Evolutionary conservation across 163 green algal species (phyloP).

Genomic region (Scenedesmus sp.): DNA sequence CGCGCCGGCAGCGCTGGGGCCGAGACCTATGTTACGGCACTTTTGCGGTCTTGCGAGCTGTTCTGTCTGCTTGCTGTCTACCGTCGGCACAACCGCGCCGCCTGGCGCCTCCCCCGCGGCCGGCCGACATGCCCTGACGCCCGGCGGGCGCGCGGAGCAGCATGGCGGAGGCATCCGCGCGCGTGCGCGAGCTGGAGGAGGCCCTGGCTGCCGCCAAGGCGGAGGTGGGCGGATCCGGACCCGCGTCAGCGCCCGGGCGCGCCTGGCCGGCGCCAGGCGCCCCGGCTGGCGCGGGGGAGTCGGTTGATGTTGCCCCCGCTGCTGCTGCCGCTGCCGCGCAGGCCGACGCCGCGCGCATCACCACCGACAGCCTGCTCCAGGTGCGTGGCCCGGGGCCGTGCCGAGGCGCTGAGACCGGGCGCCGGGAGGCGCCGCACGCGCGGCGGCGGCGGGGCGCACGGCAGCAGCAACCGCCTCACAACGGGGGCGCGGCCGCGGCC

Average conservation of each 20-base stretch:
- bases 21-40: too few relatives aligned
- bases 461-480: background rate
- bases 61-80: too few relatives aligned
- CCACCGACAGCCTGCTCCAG: conserved; percentile 39
- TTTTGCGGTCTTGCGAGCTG: too few relatives aligned
- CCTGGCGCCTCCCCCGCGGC: too few relatives aligned
- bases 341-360: conserved; percentile 34
- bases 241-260: too few relatives aligned
- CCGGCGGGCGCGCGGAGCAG: too few relatives aligned
- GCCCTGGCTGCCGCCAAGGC: conserved; percentile 21
- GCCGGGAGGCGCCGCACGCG: background rate
- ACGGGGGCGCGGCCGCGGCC: background rate
- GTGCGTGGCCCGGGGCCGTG: background rate
- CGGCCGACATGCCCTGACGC: background rate
- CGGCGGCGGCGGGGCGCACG: background rate
- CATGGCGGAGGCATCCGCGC: background rate
- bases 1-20: too few relatives aligned
- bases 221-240: conserved; percentile 28
- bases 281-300: background rate
- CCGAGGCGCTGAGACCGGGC: background rate
- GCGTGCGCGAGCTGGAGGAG: conserved; percentile 40
- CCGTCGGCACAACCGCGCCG: too few relatives aligned
- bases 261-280: background rate
- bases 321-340: conserved; percentile 19
- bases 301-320: background rate